Evolutionary conservation across 495 filamentous ascomycete genomes (phyloP).

Genomic region (Chaetomium cochliodes): DNA sequence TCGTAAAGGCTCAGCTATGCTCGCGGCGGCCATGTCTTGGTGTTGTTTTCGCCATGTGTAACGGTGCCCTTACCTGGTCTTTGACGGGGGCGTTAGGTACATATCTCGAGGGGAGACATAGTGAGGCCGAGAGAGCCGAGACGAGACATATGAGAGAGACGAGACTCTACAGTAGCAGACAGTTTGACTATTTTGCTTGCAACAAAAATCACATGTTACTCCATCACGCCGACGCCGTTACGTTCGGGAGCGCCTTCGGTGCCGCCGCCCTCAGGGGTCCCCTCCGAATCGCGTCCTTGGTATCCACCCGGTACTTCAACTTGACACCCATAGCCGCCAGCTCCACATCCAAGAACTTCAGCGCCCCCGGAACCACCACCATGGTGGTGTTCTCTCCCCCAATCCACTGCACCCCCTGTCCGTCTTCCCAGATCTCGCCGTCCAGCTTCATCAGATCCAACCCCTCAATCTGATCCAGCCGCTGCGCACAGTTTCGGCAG

Average conservation of each 20-base stretch:
- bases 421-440: slow-evolving; percentile 88
- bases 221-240: slow-evolving; percentile 21
- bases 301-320: slow-evolving; percentile 68
- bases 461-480: slow-evolving; percentile 55
- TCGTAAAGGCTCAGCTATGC: not conserved
- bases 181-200: slow-evolving; percentile 9
- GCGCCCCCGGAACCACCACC: slow-evolving; percentile 86
- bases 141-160: slow-evolving; percentile 7
- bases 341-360: slow-evolving; percentile 93
- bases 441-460: slow-evolving; percentile 58
- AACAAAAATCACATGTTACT: slow-evolving; percentile 16
- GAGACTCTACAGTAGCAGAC: not conserved
- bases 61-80: not conserved
- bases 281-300: slow-evolving; percentile 48
- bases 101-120: not conserved
- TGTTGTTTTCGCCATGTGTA: slow-evolving; percentile 6
- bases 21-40: not conserved
- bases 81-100: not conserved
- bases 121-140: not conserved
- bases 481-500: slow-evolving; percentile 78
- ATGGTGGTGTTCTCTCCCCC: slow-evolving; percentile 88
- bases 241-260: slow-evolving; percentile 23
- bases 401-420: slow-evolving; percentile 71
- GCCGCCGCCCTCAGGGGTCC: slow-evolving; percentile 36
- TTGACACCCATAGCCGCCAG: slow-evolving; percentile 66